A percentile compares a stretch with the other conserved stretches of the same genome.
phyloP scores from a whole-genome alignment of 2,329 filamentous ascomycete genomes.

The Cytospora mali region DNA sequence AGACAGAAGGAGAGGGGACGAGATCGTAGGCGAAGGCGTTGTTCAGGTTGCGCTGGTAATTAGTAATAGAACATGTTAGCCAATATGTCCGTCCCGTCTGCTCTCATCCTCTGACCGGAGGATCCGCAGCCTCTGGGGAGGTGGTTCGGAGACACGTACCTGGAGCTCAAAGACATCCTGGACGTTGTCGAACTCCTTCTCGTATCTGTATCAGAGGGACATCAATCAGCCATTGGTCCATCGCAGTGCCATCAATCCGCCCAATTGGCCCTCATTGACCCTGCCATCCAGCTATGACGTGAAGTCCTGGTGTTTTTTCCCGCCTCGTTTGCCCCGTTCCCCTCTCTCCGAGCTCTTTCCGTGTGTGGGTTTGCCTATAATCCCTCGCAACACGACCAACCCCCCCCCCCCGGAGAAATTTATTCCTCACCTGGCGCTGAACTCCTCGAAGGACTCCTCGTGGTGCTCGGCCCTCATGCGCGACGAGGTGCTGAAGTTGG shows the following conservation, averaged over 20 bases:
- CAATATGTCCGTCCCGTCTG: conserved; percentile 17
- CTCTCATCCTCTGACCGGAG: not conserved
- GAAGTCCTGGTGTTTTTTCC: conserved; percentile 9
- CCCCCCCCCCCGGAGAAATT: not conserved
- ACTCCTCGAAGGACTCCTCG: conserved; percentile 99
- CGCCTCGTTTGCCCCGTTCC: not conserved
- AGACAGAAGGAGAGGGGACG: conserved; percentile 89
- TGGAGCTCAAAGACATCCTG: conserved; percentile 99
- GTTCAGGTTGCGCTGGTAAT: conserved; percentile 79
- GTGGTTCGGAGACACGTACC: conserved; percentile 59
- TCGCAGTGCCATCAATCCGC: conserved; percentile 17
- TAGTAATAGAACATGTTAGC: conserved; percentile 26
- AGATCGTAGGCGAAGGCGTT: conserved; percentile 99
- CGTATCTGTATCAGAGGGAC: conserved; percentile 68
- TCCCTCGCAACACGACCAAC: too few species aligned
- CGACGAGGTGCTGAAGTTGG: conserved; percentile 65
- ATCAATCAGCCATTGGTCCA: conserved; percentile 44
- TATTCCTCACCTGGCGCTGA: conserved; percentile 83
- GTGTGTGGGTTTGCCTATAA: not conserved
- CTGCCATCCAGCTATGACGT: conserved; percentile 19
- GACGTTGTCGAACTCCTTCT: conserved; percentile 98
- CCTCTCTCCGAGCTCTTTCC: not conserved
- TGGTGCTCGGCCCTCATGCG: conserved; percentile 65
- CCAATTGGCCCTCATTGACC: conserved; percentile 29
- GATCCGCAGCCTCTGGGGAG: not conserved